Conservation (phyloP, 352 stramenopile genomes). For the Globisporangium carolinianum region DNA sequence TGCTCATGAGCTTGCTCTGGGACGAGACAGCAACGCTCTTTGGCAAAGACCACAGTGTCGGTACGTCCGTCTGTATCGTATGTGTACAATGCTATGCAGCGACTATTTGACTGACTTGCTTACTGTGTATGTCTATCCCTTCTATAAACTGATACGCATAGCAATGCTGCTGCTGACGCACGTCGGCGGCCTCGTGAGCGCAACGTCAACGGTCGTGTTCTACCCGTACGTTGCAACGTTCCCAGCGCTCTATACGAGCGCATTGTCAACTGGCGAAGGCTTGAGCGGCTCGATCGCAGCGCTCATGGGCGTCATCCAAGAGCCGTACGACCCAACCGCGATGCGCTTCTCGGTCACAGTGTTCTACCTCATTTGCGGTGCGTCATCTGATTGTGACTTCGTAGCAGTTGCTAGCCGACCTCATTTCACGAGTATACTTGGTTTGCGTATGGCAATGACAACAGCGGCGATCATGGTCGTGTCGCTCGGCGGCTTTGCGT, state of each 20-base stretch:
- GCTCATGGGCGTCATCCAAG: slow-evolving; percentile 49
- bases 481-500: slow-evolving; percentile 44
- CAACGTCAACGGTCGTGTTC: slow-evolving; percentile 64
- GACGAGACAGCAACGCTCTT: slow-evolving; percentile 37
- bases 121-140: no score
- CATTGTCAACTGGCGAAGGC: slow-evolving; percentile 52
- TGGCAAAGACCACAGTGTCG: slow-evolving; percentile 42
- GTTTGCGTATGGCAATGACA: neutral
- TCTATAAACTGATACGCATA: slow-evolving; percentile 2
- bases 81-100: neutral
- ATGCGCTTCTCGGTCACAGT: slow-evolving; percentile 51
- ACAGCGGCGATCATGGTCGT: slow-evolving; percentile 44
- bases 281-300: slow-evolving; percentile 56
- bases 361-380: slow-evolving; percentile 62
- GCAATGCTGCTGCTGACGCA: slow-evolving; percentile 60
- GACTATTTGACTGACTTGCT: no score
- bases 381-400: neutral
- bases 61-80: slow-evolving; percentile 11
- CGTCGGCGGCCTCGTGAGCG: slow-evolving; percentile 58
- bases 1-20: slow-evolving; percentile 59
- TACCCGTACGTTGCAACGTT: slow-evolving; percentile 68
- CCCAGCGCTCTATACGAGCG: slow-evolving; percentile 56
- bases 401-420: no score
- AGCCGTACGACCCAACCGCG: slow-evolving; percentile 28
- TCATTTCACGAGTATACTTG: no score